Evolutionary conservation across 352 stramenopile species (phyloP).

Genomic region (Peronospora tabacina): DNA sequence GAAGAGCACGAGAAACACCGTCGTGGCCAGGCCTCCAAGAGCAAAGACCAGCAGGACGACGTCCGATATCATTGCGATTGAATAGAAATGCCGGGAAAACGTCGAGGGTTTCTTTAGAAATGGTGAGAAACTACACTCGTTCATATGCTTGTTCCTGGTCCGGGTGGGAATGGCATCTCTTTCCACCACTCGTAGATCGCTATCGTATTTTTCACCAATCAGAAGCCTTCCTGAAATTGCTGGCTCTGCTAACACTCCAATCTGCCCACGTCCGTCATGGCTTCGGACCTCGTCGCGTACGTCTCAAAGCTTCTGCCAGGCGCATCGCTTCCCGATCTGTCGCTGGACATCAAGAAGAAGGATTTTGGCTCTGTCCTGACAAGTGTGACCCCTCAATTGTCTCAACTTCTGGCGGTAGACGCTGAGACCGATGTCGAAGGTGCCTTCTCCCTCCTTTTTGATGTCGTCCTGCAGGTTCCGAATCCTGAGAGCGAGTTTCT

Average conservation of each 20-base stretch:
- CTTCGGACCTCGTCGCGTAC: conserved; percentile 62
- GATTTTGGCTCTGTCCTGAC: conserved; percentile 42
- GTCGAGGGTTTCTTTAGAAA: neutral
- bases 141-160: too few relatives aligned
- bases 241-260: neutral
- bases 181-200: neutral
- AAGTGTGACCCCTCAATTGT: conserved; percentile 40
- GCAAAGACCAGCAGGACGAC: conserved; percentile 45
- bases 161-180: too few relatives aligned
- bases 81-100: neutral
- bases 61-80: conserved; percentile 43
- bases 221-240: neutral
- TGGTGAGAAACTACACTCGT: neutral
- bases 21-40: conserved; percentile 41
- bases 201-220: neutral
- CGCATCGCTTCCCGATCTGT: conserved; percentile 35
- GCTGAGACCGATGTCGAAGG: conserved; percentile 77
- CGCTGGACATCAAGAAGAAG: conserved; percentile 57
- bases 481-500: conserved; percentile 29
- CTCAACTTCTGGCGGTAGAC: conserved; percentile 53
- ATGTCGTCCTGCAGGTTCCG: conserved; percentile 42
- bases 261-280: conserved; percentile 11
- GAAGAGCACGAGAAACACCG: conserved; percentile 52
- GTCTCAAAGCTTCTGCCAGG: conserved; percentile 70
- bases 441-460: conserved; percentile 56